These are phyloP conservation scores for Fibroporia radiculosa DNA, from an alignment of 768 basidiomycete genomes.

Conservation along the genomic window DNA sequence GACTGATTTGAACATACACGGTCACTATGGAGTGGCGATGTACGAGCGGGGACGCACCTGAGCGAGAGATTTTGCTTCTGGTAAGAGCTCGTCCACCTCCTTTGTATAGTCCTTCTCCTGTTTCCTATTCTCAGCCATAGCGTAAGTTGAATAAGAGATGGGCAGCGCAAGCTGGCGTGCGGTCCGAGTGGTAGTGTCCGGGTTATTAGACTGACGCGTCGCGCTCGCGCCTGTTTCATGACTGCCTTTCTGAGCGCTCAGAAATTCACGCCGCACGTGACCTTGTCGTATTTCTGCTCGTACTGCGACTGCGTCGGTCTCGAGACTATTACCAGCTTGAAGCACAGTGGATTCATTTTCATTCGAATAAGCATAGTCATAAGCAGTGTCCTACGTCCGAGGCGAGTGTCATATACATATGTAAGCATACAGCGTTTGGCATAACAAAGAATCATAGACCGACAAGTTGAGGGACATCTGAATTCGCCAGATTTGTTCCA, in stretches of 20 bases:
- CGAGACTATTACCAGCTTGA: background rate
- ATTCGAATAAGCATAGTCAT: conserved; percentile 15
- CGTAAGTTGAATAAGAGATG: conserved; percentile 29
- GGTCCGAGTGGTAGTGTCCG: conserved; percentile 12
- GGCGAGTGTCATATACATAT: conserved; percentile 38
- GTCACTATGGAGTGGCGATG: conserved; percentile 7
- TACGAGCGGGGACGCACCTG: conserved; percentile 44
- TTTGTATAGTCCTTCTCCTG: conserved; percentile 82
- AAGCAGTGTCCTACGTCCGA: conserved; percentile 32
- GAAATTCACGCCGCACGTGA: conserved; percentile 11
- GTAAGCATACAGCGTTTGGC: conserved; percentile 30
- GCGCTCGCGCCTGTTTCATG: conserved; percentile 16
- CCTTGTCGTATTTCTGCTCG: background rate
- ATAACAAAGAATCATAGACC: conserved; percentile 38
- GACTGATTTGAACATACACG: conserved; percentile 36
- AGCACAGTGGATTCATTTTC: background rate
- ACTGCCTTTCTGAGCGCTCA: conserved; percentile 10
- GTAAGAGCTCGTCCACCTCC: conserved; percentile 73
- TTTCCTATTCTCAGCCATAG: conserved; percentile 76
- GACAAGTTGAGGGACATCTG: conserved; percentile 36
- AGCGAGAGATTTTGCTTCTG: conserved; percentile 58
- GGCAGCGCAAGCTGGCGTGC: conserved; percentile 9
- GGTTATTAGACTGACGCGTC: conserved; percentile 28
- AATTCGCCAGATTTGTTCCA: conserved; percentile 4
- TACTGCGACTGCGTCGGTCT: background rate